A percentile compares a stretch with the other conserved stretches of the same genome.
These are phyloP conservation scores for Mycena kentingensis DNA, from an alignment of 768 basidiomycete genomes.

Conservation along the genomic window DNA sequence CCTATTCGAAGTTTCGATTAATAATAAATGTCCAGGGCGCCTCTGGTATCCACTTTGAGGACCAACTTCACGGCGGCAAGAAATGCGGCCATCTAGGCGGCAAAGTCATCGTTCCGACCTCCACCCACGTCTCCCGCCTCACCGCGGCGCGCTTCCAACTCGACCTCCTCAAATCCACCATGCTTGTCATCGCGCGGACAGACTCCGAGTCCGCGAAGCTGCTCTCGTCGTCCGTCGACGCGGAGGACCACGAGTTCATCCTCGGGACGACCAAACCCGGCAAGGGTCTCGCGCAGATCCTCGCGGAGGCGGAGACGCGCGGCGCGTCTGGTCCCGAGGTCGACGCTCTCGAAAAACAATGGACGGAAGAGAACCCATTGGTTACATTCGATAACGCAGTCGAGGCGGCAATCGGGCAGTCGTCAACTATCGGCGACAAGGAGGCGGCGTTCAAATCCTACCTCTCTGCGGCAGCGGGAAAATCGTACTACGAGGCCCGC, in stretches of 20 bases:
- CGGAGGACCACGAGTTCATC: conserved; percentile 79
- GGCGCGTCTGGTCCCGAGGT: conserved; percentile 70
- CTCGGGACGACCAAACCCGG: conserved; percentile 52
- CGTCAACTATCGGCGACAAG: conserved; percentile 54
- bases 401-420: conserved; percentile 54
- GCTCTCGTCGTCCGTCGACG: conserved; percentile 81
- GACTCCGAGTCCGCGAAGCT: conserved; percentile 89
- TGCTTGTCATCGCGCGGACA: conserved; percentile 89
- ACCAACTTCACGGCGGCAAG: conserved; percentile 93
- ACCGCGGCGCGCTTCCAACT: conserved; percentile 87
- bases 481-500: conserved; percentile 74
- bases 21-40: conserved; percentile 56
- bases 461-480: conserved; percentile 55
- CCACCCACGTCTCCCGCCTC: conserved; percentile 83
- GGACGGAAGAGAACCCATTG: conserved; percentile 68
- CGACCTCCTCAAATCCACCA: conserved; percentile 85
- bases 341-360: conserved; percentile 72
- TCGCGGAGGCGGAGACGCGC: conserved; percentile 65
- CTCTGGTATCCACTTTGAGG: conserved; percentile 89
- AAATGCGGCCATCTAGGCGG: conserved; percentile 92
- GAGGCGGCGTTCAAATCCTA: conserved; percentile 60
- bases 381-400: conserved; percentile 84
- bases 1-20: background rate
- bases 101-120: conserved; percentile 90
- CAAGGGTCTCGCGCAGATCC: conserved; percentile 65